A percentile compares a stretch with the other conserved stretches of the same genome.
These are phyloP conservation scores for Escovopsis weberi DNA, from an alignment of 2,329 filamentous ascomycete species.

Conservation along the genomic window DNA sequence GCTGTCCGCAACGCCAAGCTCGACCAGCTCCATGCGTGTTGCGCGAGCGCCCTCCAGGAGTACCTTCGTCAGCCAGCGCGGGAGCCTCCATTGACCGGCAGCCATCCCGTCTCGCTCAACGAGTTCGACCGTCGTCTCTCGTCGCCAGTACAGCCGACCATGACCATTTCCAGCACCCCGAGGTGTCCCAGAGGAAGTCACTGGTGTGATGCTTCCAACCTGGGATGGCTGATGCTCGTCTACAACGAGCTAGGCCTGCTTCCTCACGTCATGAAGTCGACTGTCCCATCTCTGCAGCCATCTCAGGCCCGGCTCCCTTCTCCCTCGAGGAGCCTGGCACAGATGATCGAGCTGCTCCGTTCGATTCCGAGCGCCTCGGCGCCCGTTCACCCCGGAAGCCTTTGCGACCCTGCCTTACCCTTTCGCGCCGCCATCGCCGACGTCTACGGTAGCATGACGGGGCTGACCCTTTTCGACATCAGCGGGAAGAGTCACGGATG, in stretches of 20 bases:
- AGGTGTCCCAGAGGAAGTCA: constrained; percentile 36
- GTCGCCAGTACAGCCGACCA: constrained; percentile 6
- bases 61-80: constrained; percentile 23
- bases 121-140: constrained; percentile 10
- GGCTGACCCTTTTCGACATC: constrained; percentile 34
- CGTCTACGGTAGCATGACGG: constrained; percentile 35
- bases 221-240: constrained; percentile 39
- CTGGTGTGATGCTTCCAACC: constrained; percentile 35
- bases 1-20: constrained; percentile 34
- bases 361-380: constrained; percentile 29
- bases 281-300: constrained; percentile 12
- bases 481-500: constrained; percentile 34
- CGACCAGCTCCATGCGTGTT: constrained; percentile 34
- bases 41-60: constrained; percentile 28
- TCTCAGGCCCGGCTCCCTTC: constrained; percentile 8
- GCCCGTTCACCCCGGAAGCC: constrained; percentile 23
- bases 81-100: constrained; percentile 4
- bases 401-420: constrained; percentile 34
- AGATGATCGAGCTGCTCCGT: constrained; percentile 29
- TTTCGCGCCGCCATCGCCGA: constrained; percentile 34
- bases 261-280: constrained; percentile 22
- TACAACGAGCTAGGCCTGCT: constrained; percentile 33
- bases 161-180: constrained; percentile 22
- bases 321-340: constrained; percentile 26
- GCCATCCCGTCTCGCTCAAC: constrained; percentile 8